Base-by-base conservation (phyloP, 23 red algal species). In the Agarophyton chilense region DNA sequence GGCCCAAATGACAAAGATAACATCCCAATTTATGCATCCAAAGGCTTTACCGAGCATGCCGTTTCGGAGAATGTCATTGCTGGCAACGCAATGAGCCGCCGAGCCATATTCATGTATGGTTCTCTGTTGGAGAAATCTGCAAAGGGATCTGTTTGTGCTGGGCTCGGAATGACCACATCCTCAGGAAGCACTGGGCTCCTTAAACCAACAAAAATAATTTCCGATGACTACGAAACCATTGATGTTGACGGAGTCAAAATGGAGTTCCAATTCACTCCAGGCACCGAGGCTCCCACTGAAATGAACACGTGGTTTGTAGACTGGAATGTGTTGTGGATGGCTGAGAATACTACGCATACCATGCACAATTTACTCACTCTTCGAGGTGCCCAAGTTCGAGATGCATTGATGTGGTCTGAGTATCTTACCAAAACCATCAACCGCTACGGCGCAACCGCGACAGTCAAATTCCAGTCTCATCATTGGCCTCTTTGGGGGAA, bases 351-450 rank as follows among this genome's bases (percentile, higher is more conserved):
- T 16, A 77, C 72, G 26, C 13, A 47, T 41, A 77, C 72, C 3
- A 77, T 77, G 72, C 72, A 77, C 32, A 77, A 77, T 25, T 50
- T 77, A n/a, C 72, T 77, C 72, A 77, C 72, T 26, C 49, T 77
- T 32, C 72, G 72, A 46, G 38, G 72, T 4, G 72, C 72, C 10
- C 72, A 77, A 54, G 72, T 77, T 2, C 72, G 72, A 32, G 72
- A 77, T 25, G 43, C 72, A 10, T 39, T 50, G 29, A 49, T 39
- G 4, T 77, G 72, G n/a, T n/a, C n/a, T n/a, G n/a, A n/a, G n/a
- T n/a, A n/a, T n/a, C n/a, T n/a, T n/a, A n/a, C n/a, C n/a, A 41
- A 41, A 10, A 77, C 72, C 26, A 77, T 77, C 39, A 54, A 77
- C 19, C 43, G 72, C 13, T 77, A 52, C 47, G 72, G 72, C n/a